Evolutionary conservation across 2,329 filamentous ascomycete species (phyloP).

Genomic region (Microcera coccophila): DNA sequence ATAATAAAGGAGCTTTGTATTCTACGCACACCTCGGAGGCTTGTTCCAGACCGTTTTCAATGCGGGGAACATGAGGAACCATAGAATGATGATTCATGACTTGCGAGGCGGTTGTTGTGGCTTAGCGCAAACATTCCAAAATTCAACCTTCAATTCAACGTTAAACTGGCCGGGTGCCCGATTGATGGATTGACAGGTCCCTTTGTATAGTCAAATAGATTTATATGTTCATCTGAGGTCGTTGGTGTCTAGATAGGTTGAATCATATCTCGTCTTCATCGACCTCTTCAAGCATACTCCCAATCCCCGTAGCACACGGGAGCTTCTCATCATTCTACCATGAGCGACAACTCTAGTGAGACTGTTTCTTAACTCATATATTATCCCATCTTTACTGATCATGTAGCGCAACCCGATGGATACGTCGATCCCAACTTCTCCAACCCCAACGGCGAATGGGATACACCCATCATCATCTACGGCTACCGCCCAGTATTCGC

Average conservation of each 20-base stretch:
- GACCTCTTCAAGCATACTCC: too few species aligned
- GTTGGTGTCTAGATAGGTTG: too few species aligned
- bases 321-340: conserved; percentile 2
- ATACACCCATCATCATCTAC: conserved; percentile 49
- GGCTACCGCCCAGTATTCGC: conserved; percentile 47
- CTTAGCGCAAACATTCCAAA: neutral
- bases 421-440: conserved; percentile 52
- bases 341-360: conserved; percentile 13
- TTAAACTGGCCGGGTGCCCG: too few species aligned
- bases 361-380: conserved; percentile 1
- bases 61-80: neutral
- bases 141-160: too few species aligned
- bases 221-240: too few species aligned
- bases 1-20: too few species aligned
- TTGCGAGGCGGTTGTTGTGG: neutral
- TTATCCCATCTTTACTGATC: neutral
- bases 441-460: conserved; percentile 42
- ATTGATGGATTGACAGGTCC: too few species aligned
- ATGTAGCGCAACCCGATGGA: conserved; percentile 23
- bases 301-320: too few species aligned
- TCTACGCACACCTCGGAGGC: too few species aligned
- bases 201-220: too few species aligned
- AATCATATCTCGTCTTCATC: too few species aligned
- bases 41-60: too few species aligned
- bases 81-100: conserved; percentile 23